A percentile compares a stretch with the other conserved stretches of the same genome.
Conservation (phyloP, 441 rosid genomes). For the Geranium incanum region DNA sequence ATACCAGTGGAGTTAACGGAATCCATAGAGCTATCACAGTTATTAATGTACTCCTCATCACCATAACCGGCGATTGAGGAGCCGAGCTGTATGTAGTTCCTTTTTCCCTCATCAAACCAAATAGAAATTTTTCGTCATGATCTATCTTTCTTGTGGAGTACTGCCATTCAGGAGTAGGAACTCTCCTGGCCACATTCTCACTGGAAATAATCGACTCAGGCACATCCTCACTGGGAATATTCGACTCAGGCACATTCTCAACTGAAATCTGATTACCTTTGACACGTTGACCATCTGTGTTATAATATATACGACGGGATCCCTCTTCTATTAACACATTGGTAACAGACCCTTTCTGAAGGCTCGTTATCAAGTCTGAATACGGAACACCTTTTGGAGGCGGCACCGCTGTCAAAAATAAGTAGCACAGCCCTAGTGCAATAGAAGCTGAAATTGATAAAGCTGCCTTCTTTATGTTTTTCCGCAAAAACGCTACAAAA, state of each 20-base stretch:
- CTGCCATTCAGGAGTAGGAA: slow-evolving; percentile 58
- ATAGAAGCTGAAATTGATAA: slow-evolving; percentile 42
- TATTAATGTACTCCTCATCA: slow-evolving; percentile 57
- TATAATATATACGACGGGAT: slow-evolving; percentile 79
- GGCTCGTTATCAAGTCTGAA: slow-evolving; percentile 65
- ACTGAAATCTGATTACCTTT: slow-evolving; percentile 29
- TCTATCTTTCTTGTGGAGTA: slow-evolving; percentile 77
- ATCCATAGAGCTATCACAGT: slow-evolving; percentile 78
- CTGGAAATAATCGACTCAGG: slow-evolving; percentile 22
- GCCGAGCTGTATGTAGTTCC: slow-evolving; percentile 77
- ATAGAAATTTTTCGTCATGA: slow-evolving; percentile 85
- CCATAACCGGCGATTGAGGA: slow-evolving; percentile 67
- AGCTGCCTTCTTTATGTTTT: slow-evolving; percentile 47
- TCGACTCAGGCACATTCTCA: slow-evolving; percentile 21
- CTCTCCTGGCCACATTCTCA: slow-evolving; percentile 24
- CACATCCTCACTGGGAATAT: slow-evolving; percentile 23
- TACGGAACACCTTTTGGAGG: slow-evolving; percentile 70
- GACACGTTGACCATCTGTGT: slow-evolving; percentile 23
- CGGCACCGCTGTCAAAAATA: slow-evolving; percentile 64
- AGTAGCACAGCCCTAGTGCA: slow-evolving; percentile 51
- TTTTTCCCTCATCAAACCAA: slow-evolving; percentile 79
- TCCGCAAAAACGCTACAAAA: slow-evolving; percentile 43
- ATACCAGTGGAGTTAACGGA: slow-evolving; percentile 85
- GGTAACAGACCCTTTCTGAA: slow-evolving; percentile 56
- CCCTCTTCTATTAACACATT: slow-evolving; percentile 84